Conservation (phyloP, 2,329 filamentous ascomycete genomes). For the Emydomyces testavorans region DNA sequence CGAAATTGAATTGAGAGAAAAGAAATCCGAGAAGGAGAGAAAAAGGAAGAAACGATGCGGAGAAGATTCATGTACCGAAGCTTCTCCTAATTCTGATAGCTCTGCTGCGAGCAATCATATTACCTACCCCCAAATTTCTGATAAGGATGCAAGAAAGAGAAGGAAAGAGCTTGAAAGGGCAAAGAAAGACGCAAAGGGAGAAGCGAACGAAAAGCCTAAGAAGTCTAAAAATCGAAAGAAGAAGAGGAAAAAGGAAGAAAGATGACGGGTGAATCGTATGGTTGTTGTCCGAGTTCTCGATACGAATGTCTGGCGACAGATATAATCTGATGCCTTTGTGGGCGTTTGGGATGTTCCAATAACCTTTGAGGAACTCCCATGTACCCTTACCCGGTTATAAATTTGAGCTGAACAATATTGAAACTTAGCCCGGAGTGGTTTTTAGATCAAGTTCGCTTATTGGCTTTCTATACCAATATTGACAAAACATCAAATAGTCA, state of each 20-base stretch:
- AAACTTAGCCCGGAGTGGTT: not conserved
- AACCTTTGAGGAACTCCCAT: not conserved
- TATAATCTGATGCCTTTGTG: not conserved
- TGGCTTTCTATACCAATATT: not conserved
- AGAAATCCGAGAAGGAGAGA: conserved; percentile 10
- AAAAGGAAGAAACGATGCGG: conserved; percentile 16
- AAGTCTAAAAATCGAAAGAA: conserved; percentile 40
- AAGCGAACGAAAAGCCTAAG: conserved; percentile 22
- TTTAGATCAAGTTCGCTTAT: no score
- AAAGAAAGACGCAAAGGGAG: conserved; percentile 24
- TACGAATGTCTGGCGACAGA: not conserved
- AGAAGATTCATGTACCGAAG: conserved; percentile 7
- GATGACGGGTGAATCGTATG: conserved; percentile 12
- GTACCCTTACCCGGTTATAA: not conserved
- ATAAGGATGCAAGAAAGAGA: conserved; percentile 12
- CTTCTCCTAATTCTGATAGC: conserved; percentile 14
- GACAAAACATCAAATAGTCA: not conserved
- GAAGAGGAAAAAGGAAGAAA: conserved; percentile 33
- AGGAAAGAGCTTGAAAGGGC: conserved; percentile 16
- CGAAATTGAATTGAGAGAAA: conserved; percentile 8
- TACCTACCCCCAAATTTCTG: conserved; percentile 15
- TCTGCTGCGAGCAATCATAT: conserved; percentile 1
- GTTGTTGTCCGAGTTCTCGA: no score
- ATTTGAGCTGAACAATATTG: not conserved
- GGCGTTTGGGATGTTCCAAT: not conserved